These are phyloP conservation scores for Galerina marginata DNA, from an alignment of 768 basidiomycete species.

Conservation along the genomic window DNA sequence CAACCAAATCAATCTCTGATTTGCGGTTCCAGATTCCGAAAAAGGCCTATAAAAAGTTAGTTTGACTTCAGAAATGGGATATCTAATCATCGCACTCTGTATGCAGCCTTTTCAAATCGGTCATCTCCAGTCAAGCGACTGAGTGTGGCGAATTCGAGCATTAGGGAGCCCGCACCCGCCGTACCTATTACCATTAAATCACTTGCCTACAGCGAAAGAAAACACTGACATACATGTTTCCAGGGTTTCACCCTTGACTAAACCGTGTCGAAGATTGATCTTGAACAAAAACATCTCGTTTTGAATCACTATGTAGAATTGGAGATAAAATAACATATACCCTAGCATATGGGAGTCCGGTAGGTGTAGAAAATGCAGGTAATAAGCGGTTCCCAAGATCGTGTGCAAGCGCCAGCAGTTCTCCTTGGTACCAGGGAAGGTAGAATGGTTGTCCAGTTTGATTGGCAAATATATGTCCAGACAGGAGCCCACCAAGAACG, in stretches of 20 bases:
- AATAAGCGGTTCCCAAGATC: slow-evolving; percentile 88
- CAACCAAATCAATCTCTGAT: slow-evolving; percentile 83
- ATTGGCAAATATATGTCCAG: slow-evolving; percentile 84
- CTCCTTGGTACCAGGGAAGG: slow-evolving; percentile 83
- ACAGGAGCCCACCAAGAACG: slow-evolving; percentile 88
- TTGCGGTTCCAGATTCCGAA: slow-evolving; percentile 94
- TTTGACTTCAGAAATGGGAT: not conserved
- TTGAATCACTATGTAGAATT: slow-evolving; percentile 8
- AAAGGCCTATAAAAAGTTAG: slow-evolving; percentile 59
- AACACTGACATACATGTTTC: slow-evolving; percentile 76
- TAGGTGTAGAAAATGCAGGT: slow-evolving; percentile 91
- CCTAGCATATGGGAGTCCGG: slow-evolving; percentile 91
- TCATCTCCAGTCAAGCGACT: slow-evolving; percentile 90
- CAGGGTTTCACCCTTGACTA: slow-evolving; percentile 73
- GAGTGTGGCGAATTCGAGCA: slow-evolving; percentile 93
- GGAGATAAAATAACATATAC: slow-evolving; percentile 43
- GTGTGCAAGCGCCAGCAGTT: slow-evolving; percentile 79
- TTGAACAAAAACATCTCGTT: slow-evolving; percentile 30
- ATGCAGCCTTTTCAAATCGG: slow-evolving; percentile 87
- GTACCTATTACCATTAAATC: slow-evolving; percentile 58
- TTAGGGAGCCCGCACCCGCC: slow-evolving; percentile 90
- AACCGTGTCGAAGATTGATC: slow-evolving; percentile 86
- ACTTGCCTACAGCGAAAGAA: not conserved
- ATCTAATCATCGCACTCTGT: slow-evolving; percentile 45
- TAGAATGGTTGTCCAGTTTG: slow-evolving; percentile 68